These are phyloP conservation scores for Citrus medica DNA, from an alignment of 345 rosid genomes.

Conservation along the genomic window DNA sequence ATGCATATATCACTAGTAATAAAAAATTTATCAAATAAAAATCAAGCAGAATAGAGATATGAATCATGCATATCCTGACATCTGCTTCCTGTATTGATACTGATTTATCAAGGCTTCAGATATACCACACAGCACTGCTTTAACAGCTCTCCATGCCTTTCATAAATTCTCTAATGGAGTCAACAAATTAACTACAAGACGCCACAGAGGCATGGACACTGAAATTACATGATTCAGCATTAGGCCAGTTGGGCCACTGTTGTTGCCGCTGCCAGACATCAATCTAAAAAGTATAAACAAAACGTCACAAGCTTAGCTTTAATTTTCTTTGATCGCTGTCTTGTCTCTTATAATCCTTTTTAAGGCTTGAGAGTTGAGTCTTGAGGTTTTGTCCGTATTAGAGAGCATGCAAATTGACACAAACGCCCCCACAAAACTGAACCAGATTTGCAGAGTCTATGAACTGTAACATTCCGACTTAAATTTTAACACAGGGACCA, in stretches of 20 bases:
- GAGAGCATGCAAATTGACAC: neutral
- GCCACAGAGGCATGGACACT: neutral
- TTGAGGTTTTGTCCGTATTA: conserved; percentile 15
- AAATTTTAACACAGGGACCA: neutral
- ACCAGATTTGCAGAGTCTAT: neutral
- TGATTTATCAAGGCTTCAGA: neutral
- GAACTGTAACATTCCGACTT: conserved; percentile 11
- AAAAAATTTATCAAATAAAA: neutral
- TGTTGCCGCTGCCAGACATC: neutral
- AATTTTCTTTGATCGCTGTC: conserved; percentile 10
- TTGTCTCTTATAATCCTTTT: conserved; percentile 11
- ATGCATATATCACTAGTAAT: neutral
- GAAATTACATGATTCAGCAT: conserved; percentile 5
- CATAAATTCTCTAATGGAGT: neutral
- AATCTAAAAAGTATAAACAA: neutral
- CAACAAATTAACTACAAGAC: neutral
- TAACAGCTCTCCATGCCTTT: neutral
- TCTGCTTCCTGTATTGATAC: neutral
- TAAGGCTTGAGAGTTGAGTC: conserved; percentile 2
- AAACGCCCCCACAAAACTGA: neutral
- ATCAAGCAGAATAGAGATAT: neutral
- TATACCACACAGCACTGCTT: neutral
- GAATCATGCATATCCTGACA: neutral
- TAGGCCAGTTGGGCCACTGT: conserved; percentile 11
- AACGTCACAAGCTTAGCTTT: neutral